Evolutionary conservation across 208 protist species (phyloP).

Genomic region (Leishmania tropica): DNA sequence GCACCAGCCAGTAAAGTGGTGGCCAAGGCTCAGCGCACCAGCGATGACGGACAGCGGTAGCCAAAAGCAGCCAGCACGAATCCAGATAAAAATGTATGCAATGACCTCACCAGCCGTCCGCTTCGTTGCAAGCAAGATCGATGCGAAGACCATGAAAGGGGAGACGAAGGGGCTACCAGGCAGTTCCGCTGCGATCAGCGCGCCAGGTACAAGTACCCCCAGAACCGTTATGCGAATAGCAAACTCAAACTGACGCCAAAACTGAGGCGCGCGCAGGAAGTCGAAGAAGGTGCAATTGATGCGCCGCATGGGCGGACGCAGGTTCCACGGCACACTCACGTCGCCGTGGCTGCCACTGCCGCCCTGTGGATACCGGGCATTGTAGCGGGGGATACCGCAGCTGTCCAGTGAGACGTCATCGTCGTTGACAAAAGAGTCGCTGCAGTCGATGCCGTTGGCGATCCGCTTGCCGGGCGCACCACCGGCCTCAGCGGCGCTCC

Average conservation of each 20-base stretch:
- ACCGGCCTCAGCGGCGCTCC: background rate
- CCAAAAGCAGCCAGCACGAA: constrained; percentile 76
- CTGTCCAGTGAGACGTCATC: constrained; percentile 57
- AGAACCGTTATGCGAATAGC: constrained; percentile 71
- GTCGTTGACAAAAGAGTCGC: constrained; percentile 15
- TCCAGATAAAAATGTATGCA: constrained; percentile 73
- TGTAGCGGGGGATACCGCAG: constrained; percentile 69
- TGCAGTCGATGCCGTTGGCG: constrained; percentile 3
- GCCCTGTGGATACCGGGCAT: constrained; percentile 42
- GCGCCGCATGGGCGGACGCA: constrained; percentile 35
- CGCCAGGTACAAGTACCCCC: constrained; percentile 60
- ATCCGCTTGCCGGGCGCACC: constrained; percentile 17
- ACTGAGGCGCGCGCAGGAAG: constrained; percentile 56
- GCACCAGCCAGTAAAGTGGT: constrained; percentile 72
- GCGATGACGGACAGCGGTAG: constrained; percentile 74
- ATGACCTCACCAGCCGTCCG: constrained; percentile 74
- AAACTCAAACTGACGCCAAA: constrained; percentile 85
- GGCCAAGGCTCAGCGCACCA: constrained; percentile 53
- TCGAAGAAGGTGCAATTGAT: constrained; percentile 64
- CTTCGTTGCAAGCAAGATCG: constrained; percentile 68
- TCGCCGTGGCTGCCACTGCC: constrained; percentile 21
- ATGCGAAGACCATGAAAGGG: constrained; percentile 61
- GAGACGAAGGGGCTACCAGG: constrained; percentile 70
- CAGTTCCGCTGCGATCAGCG: constrained; percentile 60
- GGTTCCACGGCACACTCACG: constrained; percentile 74